These are phyloP conservation scores for Bruguiera sexangula DNA, from an alignment of 345 rosid species.

Conservation along the genomic window DNA sequence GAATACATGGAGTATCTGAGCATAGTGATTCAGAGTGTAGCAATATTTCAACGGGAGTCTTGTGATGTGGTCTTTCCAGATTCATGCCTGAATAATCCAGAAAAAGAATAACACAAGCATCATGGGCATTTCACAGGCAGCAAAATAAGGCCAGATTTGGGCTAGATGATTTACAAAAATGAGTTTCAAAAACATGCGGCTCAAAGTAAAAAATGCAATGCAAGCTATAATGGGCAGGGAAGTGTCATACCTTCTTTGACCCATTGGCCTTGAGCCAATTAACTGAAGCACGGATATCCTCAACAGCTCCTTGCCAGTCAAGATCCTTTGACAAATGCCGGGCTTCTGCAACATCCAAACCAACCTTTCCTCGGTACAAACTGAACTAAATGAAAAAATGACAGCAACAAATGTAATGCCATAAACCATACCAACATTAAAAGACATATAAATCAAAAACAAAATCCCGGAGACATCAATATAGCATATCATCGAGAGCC, in stretches of 20 bases:
- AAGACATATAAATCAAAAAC: too few species aligned
- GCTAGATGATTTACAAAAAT: too few species aligned
- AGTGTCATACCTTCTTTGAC: constrained; percentile 59
- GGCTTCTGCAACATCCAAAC: constrained; percentile 89
- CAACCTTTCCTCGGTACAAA: constrained; percentile 91
- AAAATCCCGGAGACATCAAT: too few species aligned
- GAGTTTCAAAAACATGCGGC: background rate
- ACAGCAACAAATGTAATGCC: background rate
- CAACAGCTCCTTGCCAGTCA: constrained; percentile 91
- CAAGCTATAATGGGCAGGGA: background rate
- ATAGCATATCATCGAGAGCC: too few species aligned
- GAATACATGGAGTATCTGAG: too few species aligned
- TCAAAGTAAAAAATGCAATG: background rate
- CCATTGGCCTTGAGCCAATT: constrained; percentile 89
- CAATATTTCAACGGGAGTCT: too few species aligned
- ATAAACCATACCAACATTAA: background rate
- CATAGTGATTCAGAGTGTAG: too few species aligned
- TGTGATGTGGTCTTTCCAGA: too few species aligned
- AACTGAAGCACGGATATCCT: constrained; percentile 81
- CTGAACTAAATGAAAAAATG: constrained; percentile 24
- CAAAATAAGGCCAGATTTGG: too few species aligned
- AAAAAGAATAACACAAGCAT: too few species aligned
- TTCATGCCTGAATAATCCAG: too few species aligned
- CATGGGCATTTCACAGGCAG: too few species aligned
- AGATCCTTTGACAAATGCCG: constrained; percentile 90